phyloP scores from a whole-genome alignment of 192 early-diverging fungal species.

The Gaertneriomyces semiglobifer region DNA sequence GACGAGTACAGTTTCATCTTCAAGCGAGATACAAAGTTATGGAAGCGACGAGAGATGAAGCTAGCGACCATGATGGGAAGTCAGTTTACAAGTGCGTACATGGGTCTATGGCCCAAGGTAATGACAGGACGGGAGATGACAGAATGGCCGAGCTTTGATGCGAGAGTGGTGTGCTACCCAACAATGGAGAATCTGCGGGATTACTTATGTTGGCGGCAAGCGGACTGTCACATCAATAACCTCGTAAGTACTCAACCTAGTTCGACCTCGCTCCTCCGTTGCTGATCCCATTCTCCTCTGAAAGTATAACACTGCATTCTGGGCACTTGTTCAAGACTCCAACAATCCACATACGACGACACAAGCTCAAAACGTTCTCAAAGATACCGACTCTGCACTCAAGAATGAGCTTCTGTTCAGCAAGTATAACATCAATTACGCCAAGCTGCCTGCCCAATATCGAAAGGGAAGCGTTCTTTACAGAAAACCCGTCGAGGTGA shows the following conservation, averaged over 20 bases:
- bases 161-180: conserved; percentile 84
- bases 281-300: not conserved
- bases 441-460: conserved; percentile 73
- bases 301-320: conserved; percentile 91
- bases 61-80: conserved; percentile 77
- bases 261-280: conserved; percentile 15
- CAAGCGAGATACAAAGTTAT: conserved; percentile 57
- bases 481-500: conserved; percentile 41
- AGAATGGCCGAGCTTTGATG: conserved; percentile 89
- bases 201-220: conserved; percentile 93
- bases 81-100: conserved; percentile 82
- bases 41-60: conserved; percentile 74
- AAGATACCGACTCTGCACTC: conserved; percentile 80
- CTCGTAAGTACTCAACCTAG: conserved; percentile 38
- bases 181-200: conserved; percentile 76
- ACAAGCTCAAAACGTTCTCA: conserved; percentile 73
- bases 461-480: conserved; percentile 83
- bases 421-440: conserved; percentile 86
- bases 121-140: conserved; percentile 60
- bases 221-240: conserved; percentile 93
- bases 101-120: conserved; percentile 74
- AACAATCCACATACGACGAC: conserved; percentile 63
- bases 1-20: conserved; percentile 92
- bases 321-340: conserved; percentile 69
- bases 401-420: conserved; percentile 92